Base-by-base conservation (phyloP, 164 flowering plant species). In the Kingdonia uniflora region DNA sequence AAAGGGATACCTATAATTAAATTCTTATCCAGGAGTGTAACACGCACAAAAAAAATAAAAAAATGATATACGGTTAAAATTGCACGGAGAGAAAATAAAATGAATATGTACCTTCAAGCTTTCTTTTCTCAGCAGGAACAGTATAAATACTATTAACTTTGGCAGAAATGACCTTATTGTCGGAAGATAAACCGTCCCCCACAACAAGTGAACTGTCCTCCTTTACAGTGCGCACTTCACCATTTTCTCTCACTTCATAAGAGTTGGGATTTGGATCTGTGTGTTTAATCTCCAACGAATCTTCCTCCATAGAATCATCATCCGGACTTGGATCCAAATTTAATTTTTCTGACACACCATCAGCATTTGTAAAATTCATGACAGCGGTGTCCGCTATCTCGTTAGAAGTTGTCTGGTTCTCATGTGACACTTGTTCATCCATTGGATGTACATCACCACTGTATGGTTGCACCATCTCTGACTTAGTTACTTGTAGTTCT, bases 251-350 rank as follows among this genome's bases (percentile, higher is more conserved):
- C 56, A 64, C 62, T 60, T 66, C 85, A 52, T 67, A 72, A 57
- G 71, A 62, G 40, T 48, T 67, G 62, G 56, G 65, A 35, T 70
- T 79, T 3, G 78, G 71, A 53, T 84, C 90, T 41, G 66, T 48
- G 49, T 75, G 85, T 66, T 81, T 84, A 68, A 65, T 72, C 56
- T 84, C 95, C 57, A 71, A 19, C 38, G 71, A 69, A 79, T 84
- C 95, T 60, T 86, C 92, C 44, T 90, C 95, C 87, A 85, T 74
- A 14, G 85, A 82, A 62, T 87, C 95, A 71, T 84, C 95, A 44
- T 88, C 91, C 25, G 88, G 74, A 73, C 86, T 81, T 58, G 79
- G 71, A 33, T 84, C 97, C 62, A 90, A 74, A 72, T 74, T 80
- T 60, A 83, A 66, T 64, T 81, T 87, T 67, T 82, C 91, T 11